A percentile compares a stretch with the other conserved stretches of the same genome.
These are phyloP conservation scores for Halophytophthora polymorphica DNA, from an alignment of 352 stramenopile species.

Conservation along the genomic window DNA sequence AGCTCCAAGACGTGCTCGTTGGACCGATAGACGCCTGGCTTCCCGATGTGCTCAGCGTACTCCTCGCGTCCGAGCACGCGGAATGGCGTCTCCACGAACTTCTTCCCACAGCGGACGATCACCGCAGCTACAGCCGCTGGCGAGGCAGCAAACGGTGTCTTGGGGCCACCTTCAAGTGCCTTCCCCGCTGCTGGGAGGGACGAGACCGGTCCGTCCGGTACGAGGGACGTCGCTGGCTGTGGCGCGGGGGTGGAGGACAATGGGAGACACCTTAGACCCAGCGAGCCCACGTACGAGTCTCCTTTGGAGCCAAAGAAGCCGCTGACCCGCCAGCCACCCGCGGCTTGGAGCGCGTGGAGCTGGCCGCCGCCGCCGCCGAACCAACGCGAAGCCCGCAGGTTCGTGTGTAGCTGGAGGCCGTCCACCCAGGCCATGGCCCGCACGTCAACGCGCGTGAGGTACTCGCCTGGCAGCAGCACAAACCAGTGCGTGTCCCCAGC, in stretches of 20 bases:
- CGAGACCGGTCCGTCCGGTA: neutral
- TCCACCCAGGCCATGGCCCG: constrained; percentile 63
- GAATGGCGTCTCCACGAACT: constrained; percentile 32
- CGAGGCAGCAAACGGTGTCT: constrained; percentile 19
- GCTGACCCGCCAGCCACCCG: constrained; percentile 39
- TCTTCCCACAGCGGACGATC: constrained; percentile 26
- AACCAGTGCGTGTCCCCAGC: constrained; percentile 37
- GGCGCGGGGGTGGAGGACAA: constrained; percentile 3
- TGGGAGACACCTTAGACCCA: constrained; percentile 37
- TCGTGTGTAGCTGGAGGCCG: constrained; percentile 64
- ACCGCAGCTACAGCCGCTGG: constrained; percentile 23
- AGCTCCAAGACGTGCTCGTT: constrained; percentile 56
- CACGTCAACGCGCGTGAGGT: constrained; percentile 49
- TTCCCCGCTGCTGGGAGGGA: constrained; percentile 23
- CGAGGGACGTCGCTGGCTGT: neutral
- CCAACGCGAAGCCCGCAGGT: constrained; percentile 52
- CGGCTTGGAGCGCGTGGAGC: constrained; percentile 37
- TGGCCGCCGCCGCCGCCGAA: constrained; percentile 52
- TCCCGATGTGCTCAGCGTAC: constrained; percentile 5
- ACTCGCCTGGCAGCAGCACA: constrained; percentile 41
- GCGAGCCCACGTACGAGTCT: constrained; percentile 42
- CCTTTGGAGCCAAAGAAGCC: constrained; percentile 54
- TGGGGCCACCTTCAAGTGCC: constrained; percentile 23
- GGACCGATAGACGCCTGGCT: constrained; percentile 22
- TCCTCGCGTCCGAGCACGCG: constrained; percentile 27